A percentile compares a stretch with the other conserved stretches of the same genome.
Conservation (phyloP, 192 early-diverging fungal genomes). For the Coemansia sp. region DNA sequence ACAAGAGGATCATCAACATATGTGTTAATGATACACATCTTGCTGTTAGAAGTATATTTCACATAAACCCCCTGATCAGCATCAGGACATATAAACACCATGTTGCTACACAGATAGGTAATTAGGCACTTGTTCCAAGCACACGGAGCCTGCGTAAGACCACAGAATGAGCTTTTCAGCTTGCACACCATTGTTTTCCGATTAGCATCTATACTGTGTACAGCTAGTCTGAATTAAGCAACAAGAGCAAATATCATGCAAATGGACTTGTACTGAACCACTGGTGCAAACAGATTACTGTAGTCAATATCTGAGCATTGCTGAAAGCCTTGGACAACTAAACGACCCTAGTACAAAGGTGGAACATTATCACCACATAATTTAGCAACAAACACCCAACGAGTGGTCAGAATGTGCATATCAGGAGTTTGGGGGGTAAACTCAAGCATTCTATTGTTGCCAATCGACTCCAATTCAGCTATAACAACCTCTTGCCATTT, state of each 20-base stretch:
- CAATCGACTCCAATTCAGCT: no score
- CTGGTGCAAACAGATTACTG: no score
- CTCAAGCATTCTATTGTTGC: no score
- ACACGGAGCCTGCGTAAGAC: slow-evolving; percentile 5
- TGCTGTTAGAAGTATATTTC: neutral
- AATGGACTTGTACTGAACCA: neutral
- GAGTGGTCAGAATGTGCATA: no score
- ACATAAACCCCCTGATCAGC: slow-evolving; percentile 1
- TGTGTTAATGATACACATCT: neutral
- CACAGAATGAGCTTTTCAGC: slow-evolving; percentile 5
- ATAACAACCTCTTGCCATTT: no score
- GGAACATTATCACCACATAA: neutral
- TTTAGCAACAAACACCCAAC: no score
- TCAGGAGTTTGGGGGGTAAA: no score
- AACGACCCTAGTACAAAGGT: neutral
- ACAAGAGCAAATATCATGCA: neutral
- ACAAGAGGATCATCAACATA: slow-evolving; percentile 1
- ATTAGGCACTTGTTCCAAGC: slow-evolving; percentile 3
- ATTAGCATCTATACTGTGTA: no score
- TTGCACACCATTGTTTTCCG: neutral
- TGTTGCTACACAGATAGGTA: neutral
- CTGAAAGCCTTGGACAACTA: neutral
- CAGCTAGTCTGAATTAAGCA: neutral
- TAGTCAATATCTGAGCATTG: neutral
- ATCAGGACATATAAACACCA: slow-evolving; percentile 3